Percentiles rank a stretch among this genome's conserved stretches.
Conservation (phyloP, 768 basidiomycete species). For the Podaxis rugospora region DNA sequence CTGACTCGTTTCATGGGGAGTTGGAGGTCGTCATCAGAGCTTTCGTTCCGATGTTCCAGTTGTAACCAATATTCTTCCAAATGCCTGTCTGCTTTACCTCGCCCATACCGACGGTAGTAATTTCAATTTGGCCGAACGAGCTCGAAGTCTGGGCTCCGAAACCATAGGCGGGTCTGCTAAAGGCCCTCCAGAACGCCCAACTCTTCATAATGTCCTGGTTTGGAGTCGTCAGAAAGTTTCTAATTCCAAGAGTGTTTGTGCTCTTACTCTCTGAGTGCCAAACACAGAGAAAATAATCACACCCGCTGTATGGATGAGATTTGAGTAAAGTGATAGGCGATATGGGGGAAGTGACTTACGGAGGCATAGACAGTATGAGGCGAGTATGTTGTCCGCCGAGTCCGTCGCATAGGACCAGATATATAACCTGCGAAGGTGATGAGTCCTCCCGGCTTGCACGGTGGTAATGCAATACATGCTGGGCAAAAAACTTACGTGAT, state of each 20-base stretch:
- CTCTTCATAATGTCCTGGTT: conserved; percentile 3
- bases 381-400: background rate
- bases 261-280: conserved; percentile 1
- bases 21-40: background rate
- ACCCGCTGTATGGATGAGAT: background rate
- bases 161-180: background rate
- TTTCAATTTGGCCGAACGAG: background rate
- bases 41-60: background rate
- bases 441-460: background rate
- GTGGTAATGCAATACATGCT: background rate
- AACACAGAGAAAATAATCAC: background rate
- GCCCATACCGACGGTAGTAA: background rate
- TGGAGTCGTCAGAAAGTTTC: background rate
- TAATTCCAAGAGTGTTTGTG: too few relatives aligned
- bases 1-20: background rate
- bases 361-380: conserved; percentile 1
- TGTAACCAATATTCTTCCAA: background rate
- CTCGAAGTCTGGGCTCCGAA: background rate
- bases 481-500: background rate
- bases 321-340: background rate
- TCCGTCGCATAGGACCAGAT: background rate
- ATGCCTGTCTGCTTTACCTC: background rate
- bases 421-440: background rate
- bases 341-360: background rate
- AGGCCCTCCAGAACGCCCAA: conserved; percentile 5